Percentiles rank a stretch among this genome's conserved stretches.
phyloP scores from a whole-genome alignment of 305 asterid genomes.

The Fraxinus greggii region DNA sequence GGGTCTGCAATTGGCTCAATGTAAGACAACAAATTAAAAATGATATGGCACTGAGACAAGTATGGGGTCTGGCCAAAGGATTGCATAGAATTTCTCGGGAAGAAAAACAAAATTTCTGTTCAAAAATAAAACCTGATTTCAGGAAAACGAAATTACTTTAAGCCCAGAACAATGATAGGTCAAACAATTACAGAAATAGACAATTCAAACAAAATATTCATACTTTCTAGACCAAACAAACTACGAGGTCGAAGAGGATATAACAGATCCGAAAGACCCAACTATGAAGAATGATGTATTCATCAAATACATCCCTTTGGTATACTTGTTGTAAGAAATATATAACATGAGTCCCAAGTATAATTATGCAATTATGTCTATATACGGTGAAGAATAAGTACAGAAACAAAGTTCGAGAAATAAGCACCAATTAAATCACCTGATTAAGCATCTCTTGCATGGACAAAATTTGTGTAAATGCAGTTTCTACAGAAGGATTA shows the following conservation, averaged over 20 bases:
- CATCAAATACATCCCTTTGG: neutral
- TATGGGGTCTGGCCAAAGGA: neutral
- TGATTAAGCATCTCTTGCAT: constrained; percentile 80
- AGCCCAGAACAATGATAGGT: neutral
- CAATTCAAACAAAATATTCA: neutral
- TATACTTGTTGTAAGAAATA: neutral
- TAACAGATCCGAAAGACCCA: neutral
- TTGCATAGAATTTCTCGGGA: neutral
- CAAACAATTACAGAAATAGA: neutral
- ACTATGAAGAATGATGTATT: neutral
- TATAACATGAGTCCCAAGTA: neutral
- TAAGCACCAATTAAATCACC: constrained; percentile 36
- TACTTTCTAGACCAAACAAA: neutral
- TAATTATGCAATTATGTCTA: neutral
- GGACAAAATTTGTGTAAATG: constrained; percentile 49
- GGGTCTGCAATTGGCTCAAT: neutral
- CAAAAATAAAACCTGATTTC: neutral
- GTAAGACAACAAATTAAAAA: neutral
- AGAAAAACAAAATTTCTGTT: neutral
- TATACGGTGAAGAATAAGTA: neutral
- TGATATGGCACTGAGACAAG: neutral
- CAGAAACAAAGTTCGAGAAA: neutral
- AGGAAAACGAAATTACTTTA: neutral
- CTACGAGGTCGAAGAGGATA: neutral
- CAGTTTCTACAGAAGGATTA: constrained; percentile 45